Percentiles rank a stretch among this genome's conserved stretches.
These are phyloP conservation scores for Acanthamoeba culbertsoni DNA, from an alignment of 208 protist species.

Conservation along the genomic window DNA sequence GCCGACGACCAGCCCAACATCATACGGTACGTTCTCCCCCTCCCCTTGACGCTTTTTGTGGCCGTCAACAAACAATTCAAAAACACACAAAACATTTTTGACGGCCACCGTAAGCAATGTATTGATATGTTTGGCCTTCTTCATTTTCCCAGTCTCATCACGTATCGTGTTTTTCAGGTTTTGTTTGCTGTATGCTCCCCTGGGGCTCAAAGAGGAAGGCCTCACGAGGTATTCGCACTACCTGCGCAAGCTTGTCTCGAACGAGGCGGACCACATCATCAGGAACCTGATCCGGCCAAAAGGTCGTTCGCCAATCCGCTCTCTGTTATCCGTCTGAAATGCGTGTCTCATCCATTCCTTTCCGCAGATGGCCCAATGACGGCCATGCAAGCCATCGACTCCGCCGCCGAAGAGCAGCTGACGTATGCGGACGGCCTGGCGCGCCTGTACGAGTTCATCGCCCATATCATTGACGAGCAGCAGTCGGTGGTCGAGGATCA, in stretches of 20 bases:
- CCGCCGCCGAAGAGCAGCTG: background rate
- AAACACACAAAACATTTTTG: no score
- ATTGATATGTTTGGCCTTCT: no score
- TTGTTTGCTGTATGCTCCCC: constrained; percentile 1
- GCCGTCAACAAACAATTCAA: background rate
- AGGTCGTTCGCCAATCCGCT: background rate
- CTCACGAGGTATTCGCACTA: constrained; percentile 19
- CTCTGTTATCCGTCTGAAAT: background rate
- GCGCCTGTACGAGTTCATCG: constrained; percentile 48
- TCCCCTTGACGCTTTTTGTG: background rate
- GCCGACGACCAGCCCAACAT: constrained; percentile 42
- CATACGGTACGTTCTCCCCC: background rate
- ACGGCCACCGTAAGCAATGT: no score
- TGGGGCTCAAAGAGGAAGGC: constrained; percentile 46
- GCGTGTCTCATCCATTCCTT: background rate
- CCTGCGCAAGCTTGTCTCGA: constrained; percentile 11
- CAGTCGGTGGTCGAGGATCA: constrained; percentile 36
- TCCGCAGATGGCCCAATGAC: background rate
- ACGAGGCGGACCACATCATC: constrained; percentile 39
- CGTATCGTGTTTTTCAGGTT: background rate
- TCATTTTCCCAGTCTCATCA: background rate
- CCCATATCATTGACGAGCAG: constrained; percentile 26
- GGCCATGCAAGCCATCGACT: background rate
- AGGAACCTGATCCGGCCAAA: constrained; percentile 10
- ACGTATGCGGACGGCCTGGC: background rate